Evolutionary conservation across 2,329 filamentous ascomycete species (phyloP).

Genomic region (Colletotrichum melonis): DNA sequence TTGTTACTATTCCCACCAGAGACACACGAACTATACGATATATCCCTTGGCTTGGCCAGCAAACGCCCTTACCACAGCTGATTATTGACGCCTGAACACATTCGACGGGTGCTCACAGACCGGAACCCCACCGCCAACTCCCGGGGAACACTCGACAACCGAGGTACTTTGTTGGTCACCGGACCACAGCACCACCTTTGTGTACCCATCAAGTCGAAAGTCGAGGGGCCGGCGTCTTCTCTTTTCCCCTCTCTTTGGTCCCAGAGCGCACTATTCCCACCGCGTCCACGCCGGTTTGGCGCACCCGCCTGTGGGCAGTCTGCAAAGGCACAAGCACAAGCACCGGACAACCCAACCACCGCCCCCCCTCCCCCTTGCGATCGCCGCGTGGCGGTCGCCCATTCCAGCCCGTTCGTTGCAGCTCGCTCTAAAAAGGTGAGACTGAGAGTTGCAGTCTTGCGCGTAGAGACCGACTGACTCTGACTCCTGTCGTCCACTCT

Average conservation of each 20-base stretch:
- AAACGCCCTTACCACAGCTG: constrained; percentile 9
- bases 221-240: neutral
- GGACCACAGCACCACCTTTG: neutral
- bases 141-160: constrained; percentile 2
- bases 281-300: neutral
- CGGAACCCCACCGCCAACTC: constrained; percentile 25
- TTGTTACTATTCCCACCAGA: neutral
- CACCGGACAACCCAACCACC: constrained; percentile 6
- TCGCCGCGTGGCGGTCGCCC: constrained; percentile 13
- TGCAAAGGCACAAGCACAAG: constrained; percentile 1
- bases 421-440: constrained; percentile 34
- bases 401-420: constrained; percentile 33
- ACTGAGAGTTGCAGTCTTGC: constrained; percentile 17
- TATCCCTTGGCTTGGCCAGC: neutral
- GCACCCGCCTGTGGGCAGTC: neutral
- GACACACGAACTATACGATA: neutral
- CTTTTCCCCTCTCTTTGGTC: neutral
- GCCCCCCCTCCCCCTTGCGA: neutral
- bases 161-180: constrained; percentile 17
- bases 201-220: constrained; percentile 24
- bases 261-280: constrained; percentile 5
- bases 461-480: neutral
- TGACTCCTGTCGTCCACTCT: neutral
- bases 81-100: constrained; percentile 26
- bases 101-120: constrained; percentile 24